Base-by-base conservation (phyloP, 306 rosid genomes). In the Leucaena leucocephala region DNA sequence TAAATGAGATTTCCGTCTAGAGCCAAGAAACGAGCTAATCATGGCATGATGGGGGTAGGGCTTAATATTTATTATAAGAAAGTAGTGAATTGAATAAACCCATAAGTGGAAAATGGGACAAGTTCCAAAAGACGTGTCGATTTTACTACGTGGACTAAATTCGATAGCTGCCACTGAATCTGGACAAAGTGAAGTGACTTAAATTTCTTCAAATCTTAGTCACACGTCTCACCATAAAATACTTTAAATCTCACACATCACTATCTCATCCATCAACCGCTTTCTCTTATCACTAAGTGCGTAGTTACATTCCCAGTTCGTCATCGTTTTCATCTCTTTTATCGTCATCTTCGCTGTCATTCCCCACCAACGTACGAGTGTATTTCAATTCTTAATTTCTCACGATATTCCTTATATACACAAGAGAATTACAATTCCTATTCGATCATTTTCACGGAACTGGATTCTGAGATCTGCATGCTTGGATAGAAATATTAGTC, bases 151-250 rank as follows among this genome's bases (percentile, higher is more conserved):
- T 84, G 70, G 92, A 92, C 91, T 85, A 76, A 66, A 86, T 76
- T 79, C 48, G 11, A 46, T 65, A 49, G 78, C 87, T 77, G 66
- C 85, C 97, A 92, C 35, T 92, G 97, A 87, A 92, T 86, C 85
- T 90, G 76, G 95, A 85, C 91, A 71, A 27, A 43, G 21, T 10
- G 55, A 19, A 34, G 59, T 21, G 55, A 70, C 84, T 77, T 46
- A 61, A 62, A 72, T 81, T 81, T 72, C 68, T 62, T 78, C 67
- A 33, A 77, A 86, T 80, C 81, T 21, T 52, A 42, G 84, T 84
- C 84, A 63, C 55, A 75, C 74, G 74, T 80, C 81, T 86, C 62
- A 7, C 55, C 78, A 72, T 76, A 76, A 44, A 44, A 13, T 57
- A 35, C 35, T 80, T 64, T 12, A 74, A 81, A 62, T 81, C 67